Evolutionary conservation across 805 yeast genomes (phyloP), one percentile per base, ranked within the genome.

Genomic region (Barnettozyma pratensis): DNA sequence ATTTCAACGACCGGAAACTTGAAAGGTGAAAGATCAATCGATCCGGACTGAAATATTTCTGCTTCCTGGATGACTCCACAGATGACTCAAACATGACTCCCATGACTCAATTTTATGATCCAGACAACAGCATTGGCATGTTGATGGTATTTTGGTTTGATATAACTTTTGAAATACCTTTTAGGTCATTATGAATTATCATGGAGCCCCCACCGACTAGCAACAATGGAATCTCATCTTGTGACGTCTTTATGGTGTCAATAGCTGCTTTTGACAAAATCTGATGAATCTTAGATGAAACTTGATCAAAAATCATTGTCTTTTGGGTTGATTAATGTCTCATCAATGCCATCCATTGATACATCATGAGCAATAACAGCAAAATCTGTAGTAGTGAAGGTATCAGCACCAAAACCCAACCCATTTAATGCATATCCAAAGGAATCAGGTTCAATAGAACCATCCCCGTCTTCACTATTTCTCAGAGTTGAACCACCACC

Each of bases 131-230:
- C 80, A 59, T 75, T 75, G 6, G 78, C 78, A 45, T 73, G 75
- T 39, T 67, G 65, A 56, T 58, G 67, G 51, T 51, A 73, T 31
- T 70, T 69, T 3, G 77, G 77, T 44, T 60, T 26, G 19, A 19
- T 4, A 72, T 57, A 6, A 75, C 73, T 39, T 64, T 59, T 1
- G 74, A 68, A 6, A 75, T 73, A 29, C 79, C 78, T 11, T 65
- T 64, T 11, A 72, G 45, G 19, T 54, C 46, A 7, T 57, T 55
- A 4, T 75, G 73, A n/a, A 68, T 69, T 46, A 75, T 71, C 48
- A 75, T 68, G 2, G 79, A 74, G 7, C 79, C 79, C 36, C 80
- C 79, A 38, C 79, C 79, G 37, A 75, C 79, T 6, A 72, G 60
- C 7, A 75, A 46, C 1, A 74, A 74, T 1, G 75, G 71, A 10